Evolutionary conservation across 2,329 filamentous ascomycete genomes (phyloP).

Genomic region (Sporothrix luriei): DNA sequence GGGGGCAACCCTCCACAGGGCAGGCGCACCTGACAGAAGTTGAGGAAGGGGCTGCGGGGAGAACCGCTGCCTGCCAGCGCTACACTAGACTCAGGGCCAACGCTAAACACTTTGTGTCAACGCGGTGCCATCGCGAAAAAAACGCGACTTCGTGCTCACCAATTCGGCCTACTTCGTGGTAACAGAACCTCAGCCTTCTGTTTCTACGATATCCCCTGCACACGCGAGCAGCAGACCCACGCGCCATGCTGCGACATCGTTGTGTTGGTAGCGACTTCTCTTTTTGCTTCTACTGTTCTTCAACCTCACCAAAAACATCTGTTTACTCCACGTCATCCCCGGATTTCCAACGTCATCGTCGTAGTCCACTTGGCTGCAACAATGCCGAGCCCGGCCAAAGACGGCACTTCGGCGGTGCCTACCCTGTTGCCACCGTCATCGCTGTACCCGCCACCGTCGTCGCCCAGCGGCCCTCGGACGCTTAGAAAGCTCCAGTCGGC

Average conservation of each 20-base stretch:
- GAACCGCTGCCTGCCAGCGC: background rate
- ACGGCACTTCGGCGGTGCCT: constrained; percentile 38
- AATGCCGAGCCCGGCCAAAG: constrained; percentile 44
- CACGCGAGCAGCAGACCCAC: background rate
- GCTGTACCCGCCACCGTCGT: constrained; percentile 59
- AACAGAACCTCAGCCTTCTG: background rate
- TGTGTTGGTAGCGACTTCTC: background rate
- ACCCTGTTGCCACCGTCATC: constrained; percentile 43
- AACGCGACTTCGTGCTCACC: constrained; percentile 26
- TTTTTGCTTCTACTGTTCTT: no score
- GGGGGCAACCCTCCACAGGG: constrained; percentile 3
- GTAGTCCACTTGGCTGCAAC: constrained; percentile 4
- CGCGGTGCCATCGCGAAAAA: constrained; percentile 31
- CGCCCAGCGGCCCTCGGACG: constrained; percentile 66
- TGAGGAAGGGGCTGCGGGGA: constrained; percentile 3
- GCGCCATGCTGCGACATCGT: constrained; percentile 2
- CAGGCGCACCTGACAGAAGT: background rate
- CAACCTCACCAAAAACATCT: background rate
- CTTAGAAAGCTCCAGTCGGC: constrained; percentile 76
- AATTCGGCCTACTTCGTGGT: constrained; percentile 5
- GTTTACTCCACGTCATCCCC: background rate
- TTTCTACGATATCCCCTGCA: constrained; percentile 9
- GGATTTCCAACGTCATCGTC: background rate
- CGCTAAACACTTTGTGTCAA: background rate
- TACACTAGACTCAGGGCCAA: background rate